Evolutionary conservation across 805 yeast genomes (phyloP).

Genomic region (Cyberlindnera americana): DNA sequence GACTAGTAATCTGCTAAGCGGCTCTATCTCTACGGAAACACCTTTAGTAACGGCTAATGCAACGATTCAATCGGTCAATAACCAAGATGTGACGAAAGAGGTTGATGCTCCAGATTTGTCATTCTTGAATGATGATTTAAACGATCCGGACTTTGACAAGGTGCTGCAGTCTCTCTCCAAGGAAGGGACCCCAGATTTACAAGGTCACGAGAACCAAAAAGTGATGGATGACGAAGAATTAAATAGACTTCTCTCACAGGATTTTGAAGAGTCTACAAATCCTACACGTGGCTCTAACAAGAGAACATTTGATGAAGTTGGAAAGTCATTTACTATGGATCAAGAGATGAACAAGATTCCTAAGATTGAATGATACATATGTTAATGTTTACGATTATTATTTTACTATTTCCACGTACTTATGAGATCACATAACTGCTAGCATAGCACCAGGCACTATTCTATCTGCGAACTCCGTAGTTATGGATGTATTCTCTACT

Average conservation of each 20-base stretch:
- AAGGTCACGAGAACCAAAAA: slow-evolving; percentile 11
- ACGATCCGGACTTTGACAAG: slow-evolving; percentile 27
- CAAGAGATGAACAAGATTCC: slow-evolving; percentile 32
- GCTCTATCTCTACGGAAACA: no score
- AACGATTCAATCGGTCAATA: no score
- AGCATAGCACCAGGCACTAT: no score
- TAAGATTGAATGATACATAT: slow-evolving; percentile 7
- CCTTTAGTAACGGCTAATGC: no score
- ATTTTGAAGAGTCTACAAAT: slow-evolving; percentile 11
- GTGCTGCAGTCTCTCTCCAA: slow-evolving; percentile 27
- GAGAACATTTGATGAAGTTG: slow-evolving; percentile 15
- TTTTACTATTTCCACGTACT: no score
- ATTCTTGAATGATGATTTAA: slow-evolving; percentile 10
- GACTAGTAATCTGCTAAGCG: not conserved
- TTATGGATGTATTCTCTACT: no score
- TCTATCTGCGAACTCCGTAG: no score
- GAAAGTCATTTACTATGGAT: slow-evolving; percentile 1
- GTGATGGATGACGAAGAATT: slow-evolving; percentile 27
- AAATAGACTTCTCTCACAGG: slow-evolving; percentile 23
- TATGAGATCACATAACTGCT: no score
- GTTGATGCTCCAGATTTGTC: slow-evolving; percentile 1
- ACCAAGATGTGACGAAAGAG: not conserved
- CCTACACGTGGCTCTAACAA: not conserved
- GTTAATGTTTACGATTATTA: slow-evolving; percentile 3
- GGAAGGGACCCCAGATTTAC: slow-evolving; percentile 28